Evolutionary conservation across 306 rosid genomes (phyloP), one percentile per base, ranked within the genome.

Genomic region (Lathyrus oleraceus): DNA sequence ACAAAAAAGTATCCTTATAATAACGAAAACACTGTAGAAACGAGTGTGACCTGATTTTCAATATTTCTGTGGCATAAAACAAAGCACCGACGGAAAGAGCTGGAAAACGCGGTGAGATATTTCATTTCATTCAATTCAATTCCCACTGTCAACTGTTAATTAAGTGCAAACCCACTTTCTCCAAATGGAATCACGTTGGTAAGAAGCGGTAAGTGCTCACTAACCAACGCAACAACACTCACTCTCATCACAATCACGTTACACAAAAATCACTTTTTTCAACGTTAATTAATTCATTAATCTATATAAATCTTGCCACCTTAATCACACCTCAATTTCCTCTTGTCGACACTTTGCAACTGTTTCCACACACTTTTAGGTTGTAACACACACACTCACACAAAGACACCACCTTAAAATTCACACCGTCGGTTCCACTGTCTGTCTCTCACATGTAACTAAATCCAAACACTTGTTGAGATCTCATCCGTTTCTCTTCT

Each of bases 91-190:
- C 62, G 59, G n/a, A 6, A 51, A 25, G 17, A 27, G 39, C 61
- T 54, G 61, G 39, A 57, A 57, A 25, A 54, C 61, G 61, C 61
- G 61, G 61, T 54, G 39, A 35, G 39, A 35, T 35, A 8, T 4
- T 8, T 4, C 28, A 48, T 48, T 16, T 12, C 20, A 49, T 49
- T 16, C 56, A 49, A n/a, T 54, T 32, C 38, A 6, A 7, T 35
- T 35, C 39, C 39, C 16, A 6, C 39, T 27, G 19, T 57, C 5
- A 61, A 28, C 39, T 65, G 65, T 36, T 17, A 78, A 71, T 36
- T 17, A 78, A 71, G 81, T 65, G 51, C 70, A 65, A 78, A 65
- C 32, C 69, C 82, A 78, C 70, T 71, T 57, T 45, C 15, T 25
- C 59, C 74, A 72, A 78, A 17, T 65, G 57, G 64, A 62, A 78